A percentile compares a stretch with the other conserved stretches of the same genome.
These are phyloP conservation scores for Sclerotinia borealis DNA, from an alignment of 2,329 filamentous ascomycete species.

Conservation along the genomic window DNA sequence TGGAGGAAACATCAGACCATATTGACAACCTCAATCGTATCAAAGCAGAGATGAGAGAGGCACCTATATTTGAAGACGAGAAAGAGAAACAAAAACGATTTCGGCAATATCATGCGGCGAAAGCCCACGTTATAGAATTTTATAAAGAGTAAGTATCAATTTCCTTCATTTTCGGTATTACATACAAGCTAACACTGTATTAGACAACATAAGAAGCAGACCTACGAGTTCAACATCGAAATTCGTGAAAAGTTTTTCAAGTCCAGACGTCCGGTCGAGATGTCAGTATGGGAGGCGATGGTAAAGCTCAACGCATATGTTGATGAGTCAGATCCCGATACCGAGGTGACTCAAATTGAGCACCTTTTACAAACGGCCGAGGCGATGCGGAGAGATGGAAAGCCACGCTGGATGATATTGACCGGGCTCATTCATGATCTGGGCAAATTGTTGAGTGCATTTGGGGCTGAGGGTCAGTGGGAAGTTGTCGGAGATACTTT, in stretches of 20 bases:
- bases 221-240: conserved; percentile 76
- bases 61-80: conserved; percentile 61
- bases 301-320: conserved; percentile 88
- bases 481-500: conserved; percentile 87
- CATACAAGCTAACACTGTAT: background rate
- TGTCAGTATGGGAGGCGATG: conserved; percentile 88
- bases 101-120: conserved; percentile 76
- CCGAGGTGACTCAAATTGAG: conserved; percentile 79
- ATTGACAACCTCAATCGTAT: conserved; percentile 52
- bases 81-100: conserved; percentile 80
- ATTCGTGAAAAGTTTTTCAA: conserved; percentile 69
- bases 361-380: conserved; percentile 85
- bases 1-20: conserved; percentile 42
- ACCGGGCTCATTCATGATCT: conserved; percentile 74
- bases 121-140: conserved; percentile 79
- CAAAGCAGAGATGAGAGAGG: conserved; percentile 43
- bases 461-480: conserved; percentile 83
- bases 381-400: conserved; percentile 79
- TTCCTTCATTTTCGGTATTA: background rate
- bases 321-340: conserved; percentile 88
- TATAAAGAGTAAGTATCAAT: conserved; percentile 52
- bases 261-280: conserved; percentile 56
- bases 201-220: conserved; percentile 60
- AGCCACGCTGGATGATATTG: conserved; percentile 77
- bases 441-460: conserved; percentile 75